Base-by-base conservation (phyloP, 2,329 filamentous ascomycete genomes). In the Trichoderma brevicompactum region DNA sequence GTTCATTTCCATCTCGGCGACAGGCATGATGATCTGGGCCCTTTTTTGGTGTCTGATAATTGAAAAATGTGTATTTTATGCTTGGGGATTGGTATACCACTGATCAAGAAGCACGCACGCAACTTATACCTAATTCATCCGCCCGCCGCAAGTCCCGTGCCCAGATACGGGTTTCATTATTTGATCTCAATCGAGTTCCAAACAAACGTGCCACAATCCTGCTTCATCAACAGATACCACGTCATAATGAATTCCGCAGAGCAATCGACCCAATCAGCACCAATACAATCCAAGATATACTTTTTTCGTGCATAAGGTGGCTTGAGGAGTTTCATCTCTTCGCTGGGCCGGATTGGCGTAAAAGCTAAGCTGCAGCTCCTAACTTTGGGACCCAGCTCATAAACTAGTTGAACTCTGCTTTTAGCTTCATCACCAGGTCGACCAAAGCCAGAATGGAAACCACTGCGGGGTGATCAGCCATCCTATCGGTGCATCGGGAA, bases 61-160 rank as follows among this genome's bases (percentile, higher is more conserved):
- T 40, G 34, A 60, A 9, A 32, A 40, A 8, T 32, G 36, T 19
- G 17, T 13, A 6, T 41, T 50, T 7, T 23, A 10, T 38, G 3
- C 17, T 5, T 41, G 2, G 3, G 9, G 36, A 12, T 6, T 5
- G 5, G 15, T 10, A 38, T 34, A 38, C 7, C 48, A 10, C 23
- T 7, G 5, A 2, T 32, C 13, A 52, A 52, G 48, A 7, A 52
- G 44, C 32, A 17, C 10, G n/a, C 48, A 44, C n/a, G 7, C 46
- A 32, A 43, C 58, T 61, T 61, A 61, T 61, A 61, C n/a, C 38
- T 19, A 43, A 17, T 52, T 34, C n/a, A 61, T n/a, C 38, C 36
- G 41, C 58, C 38, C 13, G 44, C 49, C 38, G 17, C 7, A 7
- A 48, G 44, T 17, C 23, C 49, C 32, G 23, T 28, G 52, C 28